A percentile compares a stretch with the other conserved stretches of the same genome.
These are phyloP conservation scores for Quercus engelmannii DNA, from an alignment of 306 rosid species.

Conservation along the genomic window DNA sequence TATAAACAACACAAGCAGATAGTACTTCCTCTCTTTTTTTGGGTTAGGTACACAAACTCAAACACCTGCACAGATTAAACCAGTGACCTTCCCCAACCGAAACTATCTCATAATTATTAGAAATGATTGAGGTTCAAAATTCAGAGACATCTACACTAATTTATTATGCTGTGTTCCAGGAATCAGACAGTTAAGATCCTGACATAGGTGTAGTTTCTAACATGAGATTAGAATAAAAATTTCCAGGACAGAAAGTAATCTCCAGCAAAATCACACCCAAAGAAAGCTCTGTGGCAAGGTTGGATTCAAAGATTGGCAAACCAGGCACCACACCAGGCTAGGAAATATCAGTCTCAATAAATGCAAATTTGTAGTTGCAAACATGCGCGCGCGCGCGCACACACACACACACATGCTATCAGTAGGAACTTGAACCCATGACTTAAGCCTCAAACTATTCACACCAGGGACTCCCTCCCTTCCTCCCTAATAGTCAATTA, in stretches of 20 bases:
- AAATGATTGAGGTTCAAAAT: too few relatives aligned
- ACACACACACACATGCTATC: too few relatives aligned
- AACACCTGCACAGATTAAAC: neutral
- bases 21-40: neutral
- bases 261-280: neutral
- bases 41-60: neutral
- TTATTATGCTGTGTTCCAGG: too few relatives aligned
- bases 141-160: too few relatives aligned
- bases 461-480: neutral
- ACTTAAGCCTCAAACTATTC: neutral
- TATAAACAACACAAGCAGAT: neutral
- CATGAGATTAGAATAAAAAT: too few relatives aligned
- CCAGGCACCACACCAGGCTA: too few relatives aligned
- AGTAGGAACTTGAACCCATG: neutral
- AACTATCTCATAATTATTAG: too few relatives aligned
- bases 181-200: too few relatives aligned
- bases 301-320: neutral
- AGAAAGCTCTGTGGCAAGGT: neutral
- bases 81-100: neutral
- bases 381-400: too few relatives aligned
- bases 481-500: too few relatives aligned
- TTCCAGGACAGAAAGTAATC: neutral
- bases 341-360: neutral
- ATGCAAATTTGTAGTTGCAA: neutral
- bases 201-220: too few relatives aligned